These are phyloP conservation scores for Lippia alba DNA, from an alignment of 305 asterid species.

Conservation along the genomic window DNA sequence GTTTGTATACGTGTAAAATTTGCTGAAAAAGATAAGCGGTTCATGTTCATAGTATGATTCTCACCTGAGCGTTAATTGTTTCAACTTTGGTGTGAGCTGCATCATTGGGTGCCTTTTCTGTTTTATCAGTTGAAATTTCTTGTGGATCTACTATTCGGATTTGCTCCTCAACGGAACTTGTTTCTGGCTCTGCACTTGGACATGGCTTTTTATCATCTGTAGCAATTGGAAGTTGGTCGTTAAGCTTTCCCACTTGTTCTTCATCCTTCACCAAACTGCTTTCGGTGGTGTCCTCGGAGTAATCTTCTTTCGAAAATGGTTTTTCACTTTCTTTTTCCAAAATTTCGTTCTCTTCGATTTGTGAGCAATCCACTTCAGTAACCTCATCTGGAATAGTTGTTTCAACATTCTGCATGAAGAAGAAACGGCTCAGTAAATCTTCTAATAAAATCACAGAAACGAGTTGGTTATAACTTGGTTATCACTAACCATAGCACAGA, in stretches of 20 bases:
- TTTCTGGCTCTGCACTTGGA: not conserved
- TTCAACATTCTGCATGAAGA: slow-evolving; percentile 34
- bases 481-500: no score
- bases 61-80: not conserved
- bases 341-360: no score
- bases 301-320: slow-evolving; percentile 12
- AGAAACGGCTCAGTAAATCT: not conserved
- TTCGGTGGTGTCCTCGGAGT: slow-evolving; percentile 26
- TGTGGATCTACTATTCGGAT: no score
- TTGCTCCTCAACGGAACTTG: no score
- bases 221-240: slow-evolving; percentile 34
- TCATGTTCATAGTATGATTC: not conserved
- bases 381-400: no score
- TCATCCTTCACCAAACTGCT: slow-evolving; percentile 28
- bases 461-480: no score
- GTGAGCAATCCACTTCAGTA: no score
- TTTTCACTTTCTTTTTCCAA: not conserved
- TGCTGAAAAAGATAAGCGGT: not conserved
- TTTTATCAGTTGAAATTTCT: slow-evolving; percentile 20
- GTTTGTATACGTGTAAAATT: not conserved
- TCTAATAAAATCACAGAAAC: no score
- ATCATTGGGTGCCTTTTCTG: not conserved
- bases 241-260: slow-evolving; percentile 33
- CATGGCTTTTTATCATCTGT: slow-evolving; percentile 31
- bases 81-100: no score